phyloP scores from a whole-genome alignment of 2,329 filamentous ascomycete genomes.

The Fusarium chaquense region DNA sequence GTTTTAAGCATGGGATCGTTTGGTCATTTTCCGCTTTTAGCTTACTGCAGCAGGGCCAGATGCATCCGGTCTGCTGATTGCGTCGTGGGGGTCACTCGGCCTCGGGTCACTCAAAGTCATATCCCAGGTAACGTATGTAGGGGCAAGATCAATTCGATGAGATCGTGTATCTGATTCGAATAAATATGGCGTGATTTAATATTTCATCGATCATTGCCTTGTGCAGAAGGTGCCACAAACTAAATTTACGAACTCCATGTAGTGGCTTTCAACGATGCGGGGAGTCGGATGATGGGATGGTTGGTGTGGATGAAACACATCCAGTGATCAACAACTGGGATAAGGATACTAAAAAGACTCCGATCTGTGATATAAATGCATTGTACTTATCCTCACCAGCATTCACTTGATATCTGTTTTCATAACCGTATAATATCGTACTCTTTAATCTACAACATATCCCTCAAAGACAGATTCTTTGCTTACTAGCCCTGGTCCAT shows the following conservation, averaged over 20 bases:
- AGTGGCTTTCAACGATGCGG: neutral
- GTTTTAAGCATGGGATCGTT: neutral
- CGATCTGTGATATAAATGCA: neutral
- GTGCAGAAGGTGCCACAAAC: neutral
- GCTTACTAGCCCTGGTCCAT: neutral
- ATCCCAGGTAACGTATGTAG: neutral
- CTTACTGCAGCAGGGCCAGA: neutral
- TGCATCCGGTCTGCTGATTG: neutral
- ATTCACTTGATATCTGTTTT: too few species aligned
- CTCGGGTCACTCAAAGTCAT: neutral
- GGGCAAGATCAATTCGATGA: neutral
- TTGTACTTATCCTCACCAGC: rapidly evolving
- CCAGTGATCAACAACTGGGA: neutral
- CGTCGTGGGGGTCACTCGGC: neutral
- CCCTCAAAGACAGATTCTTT: neutral
- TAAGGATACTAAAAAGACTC: neutral
- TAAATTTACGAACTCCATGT: neutral
- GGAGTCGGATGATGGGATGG: neutral
- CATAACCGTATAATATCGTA: too few species aligned
- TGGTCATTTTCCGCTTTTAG: neutral
- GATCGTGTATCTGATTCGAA: neutral
- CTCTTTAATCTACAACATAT: neutral
- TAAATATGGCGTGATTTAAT: neutral
- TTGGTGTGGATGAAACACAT: neutral
- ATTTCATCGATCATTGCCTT: neutral